A percentile compares a stretch with the other conserved stretches of the same genome.
Evolutionary conservation across 495 filamentous ascomycete species (phyloP).

Genomic region (Aspergillus conjunctus): DNA sequence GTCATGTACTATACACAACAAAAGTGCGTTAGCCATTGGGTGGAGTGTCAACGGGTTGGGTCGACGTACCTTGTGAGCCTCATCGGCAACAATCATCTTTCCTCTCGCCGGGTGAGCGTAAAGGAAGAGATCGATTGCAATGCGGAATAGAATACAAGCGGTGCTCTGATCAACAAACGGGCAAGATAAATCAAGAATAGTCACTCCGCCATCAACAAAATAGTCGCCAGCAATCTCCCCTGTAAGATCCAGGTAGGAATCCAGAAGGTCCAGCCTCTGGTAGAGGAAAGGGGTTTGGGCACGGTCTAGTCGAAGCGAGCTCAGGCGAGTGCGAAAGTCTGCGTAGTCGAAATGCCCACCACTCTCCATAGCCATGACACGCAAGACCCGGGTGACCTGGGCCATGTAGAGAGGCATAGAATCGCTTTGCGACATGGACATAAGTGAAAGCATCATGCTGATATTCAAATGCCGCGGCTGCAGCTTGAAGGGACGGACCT

Average conservation of each 20-base stretch:
- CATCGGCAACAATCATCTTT: conserved; percentile 57
- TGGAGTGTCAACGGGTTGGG: background rate
- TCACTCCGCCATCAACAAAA: conserved; percentile 55
- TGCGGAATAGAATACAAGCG: conserved; percentile 71
- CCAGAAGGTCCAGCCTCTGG: conserved; percentile 45
- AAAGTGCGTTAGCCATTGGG: background rate
- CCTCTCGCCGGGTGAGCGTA: conserved; percentile 45
- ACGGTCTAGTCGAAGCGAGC: conserved; percentile 24
- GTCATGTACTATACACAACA: conserved; percentile 49
- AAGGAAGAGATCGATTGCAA: conserved; percentile 63
- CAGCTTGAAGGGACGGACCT: conserved; percentile 27
- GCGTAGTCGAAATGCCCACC: conserved; percentile 54
- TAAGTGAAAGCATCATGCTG: conserved; percentile 66
- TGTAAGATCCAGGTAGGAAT: conserved; percentile 43
- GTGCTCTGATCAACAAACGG: conserved; percentile 65
- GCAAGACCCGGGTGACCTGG: conserved; percentile 52
- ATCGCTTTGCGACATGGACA: conserved; percentile 44
- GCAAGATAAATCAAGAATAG: conserved; percentile 73
- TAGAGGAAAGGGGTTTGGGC: conserved; percentile 37
- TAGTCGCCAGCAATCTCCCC: conserved; percentile 18
- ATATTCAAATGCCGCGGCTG: conserved; percentile 46
- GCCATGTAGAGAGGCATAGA: conserved; percentile 56
- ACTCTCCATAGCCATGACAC: conserved; percentile 57
- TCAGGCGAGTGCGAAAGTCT: conserved; percentile 30
- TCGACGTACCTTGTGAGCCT: conserved; percentile 56